Percentiles rank a stretch among this genome's conserved stretches.
Conservation (phyloP, 2,329 filamentous ascomycete species). For the Stagonosporopsis vannaccii region DNA sequence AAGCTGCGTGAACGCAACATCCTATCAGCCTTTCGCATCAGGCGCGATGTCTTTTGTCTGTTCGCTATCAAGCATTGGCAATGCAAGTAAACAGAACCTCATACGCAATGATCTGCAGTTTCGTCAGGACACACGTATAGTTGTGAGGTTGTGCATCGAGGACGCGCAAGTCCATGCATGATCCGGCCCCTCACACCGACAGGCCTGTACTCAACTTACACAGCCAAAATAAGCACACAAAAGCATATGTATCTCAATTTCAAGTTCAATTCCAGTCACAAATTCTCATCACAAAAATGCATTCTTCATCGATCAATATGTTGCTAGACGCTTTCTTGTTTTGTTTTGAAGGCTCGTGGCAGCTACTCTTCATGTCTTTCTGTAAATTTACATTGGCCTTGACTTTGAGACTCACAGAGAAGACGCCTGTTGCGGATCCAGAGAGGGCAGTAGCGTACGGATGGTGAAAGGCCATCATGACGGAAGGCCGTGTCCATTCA, state of each 20-base stretch:
- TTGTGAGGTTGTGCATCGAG: slow-evolving; percentile 1
- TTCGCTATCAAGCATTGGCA: background rate
- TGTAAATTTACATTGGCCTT: slow-evolving; percentile 3
- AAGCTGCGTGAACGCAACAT: background rate
- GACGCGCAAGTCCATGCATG: slow-evolving; percentile 14
- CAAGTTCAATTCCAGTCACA: background rate
- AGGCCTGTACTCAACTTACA: slow-evolving; percentile 1
- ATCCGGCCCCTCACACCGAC: slow-evolving; percentile 18
- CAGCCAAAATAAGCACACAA: background rate
- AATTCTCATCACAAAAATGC: background rate
- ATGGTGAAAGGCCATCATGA: background rate
- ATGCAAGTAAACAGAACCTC: background rate
- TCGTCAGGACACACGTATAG: slow-evolving; percentile 10
- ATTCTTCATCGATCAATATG: background rate
- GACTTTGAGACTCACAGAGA: slow-evolving; percentile 7
- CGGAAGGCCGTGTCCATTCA: background rate
- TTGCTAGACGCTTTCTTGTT: background rate
- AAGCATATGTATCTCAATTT: background rate
- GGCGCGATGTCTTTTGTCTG: background rate
- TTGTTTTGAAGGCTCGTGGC: slow-evolving; percentile 8
- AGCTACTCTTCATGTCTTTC: slow-evolving; percentile 2
- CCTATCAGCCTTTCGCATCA: background rate
- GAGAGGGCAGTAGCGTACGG: slow-evolving; percentile 3
- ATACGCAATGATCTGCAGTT: slow-evolving; percentile 1
- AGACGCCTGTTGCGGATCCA: background rate